phyloP scores from a whole-genome alignment of 768 basidiomycete species.

The Leccinum barrowsii region DNA sequence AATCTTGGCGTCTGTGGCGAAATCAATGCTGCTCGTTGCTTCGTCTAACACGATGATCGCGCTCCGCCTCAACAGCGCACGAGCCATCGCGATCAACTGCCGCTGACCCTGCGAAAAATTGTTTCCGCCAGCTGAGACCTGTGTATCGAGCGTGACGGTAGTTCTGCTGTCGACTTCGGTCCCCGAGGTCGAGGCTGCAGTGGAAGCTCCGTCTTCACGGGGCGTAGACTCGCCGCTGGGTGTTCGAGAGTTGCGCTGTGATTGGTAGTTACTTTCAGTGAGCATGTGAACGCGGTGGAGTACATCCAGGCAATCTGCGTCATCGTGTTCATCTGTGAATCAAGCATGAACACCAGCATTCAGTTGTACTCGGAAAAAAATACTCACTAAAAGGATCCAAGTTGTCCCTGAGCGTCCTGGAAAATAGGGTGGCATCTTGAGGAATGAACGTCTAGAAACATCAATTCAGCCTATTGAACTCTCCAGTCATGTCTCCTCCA shows the following conservation, averaged over 20 bases:
- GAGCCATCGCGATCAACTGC: slow-evolving; percentile 84
- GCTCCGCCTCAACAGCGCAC: slow-evolving; percentile 69
- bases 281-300: slow-evolving; percentile 80
- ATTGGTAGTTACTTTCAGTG: slow-evolving; percentile 43
- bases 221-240: slow-evolving; percentile 46
- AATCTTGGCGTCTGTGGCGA: slow-evolving; percentile 87
- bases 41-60: slow-evolving; percentile 78
- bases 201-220: slow-evolving; percentile 38
- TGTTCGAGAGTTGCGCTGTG: slow-evolving; percentile 48
- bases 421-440: slow-evolving; percentile 74
- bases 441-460: slow-evolving; percentile 68
- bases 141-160: slow-evolving; percentile 64
- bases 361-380: not conserved
- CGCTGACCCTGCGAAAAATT: slow-evolving; percentile 94
- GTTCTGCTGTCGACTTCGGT: slow-evolving; percentile 59
- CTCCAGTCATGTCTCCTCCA: slow-evolving; percentile 1
- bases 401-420: slow-evolving; percentile 73
- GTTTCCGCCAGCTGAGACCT: slow-evolving; percentile 79
- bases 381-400: slow-evolving; percentile 63
- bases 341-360: not conserved
- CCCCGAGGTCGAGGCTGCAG: slow-evolving; percentile 36
- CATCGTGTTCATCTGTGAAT: slow-evolving; percentile 63
- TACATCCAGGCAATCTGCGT: slow-evolving; percentile 76
- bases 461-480: not conserved
- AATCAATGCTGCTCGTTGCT: slow-evolving; percentile 83